Evolutionary conservation across 192 early-diverging fungal genomes (phyloP).

Genomic region (Backusella morwellensis): DNA sequence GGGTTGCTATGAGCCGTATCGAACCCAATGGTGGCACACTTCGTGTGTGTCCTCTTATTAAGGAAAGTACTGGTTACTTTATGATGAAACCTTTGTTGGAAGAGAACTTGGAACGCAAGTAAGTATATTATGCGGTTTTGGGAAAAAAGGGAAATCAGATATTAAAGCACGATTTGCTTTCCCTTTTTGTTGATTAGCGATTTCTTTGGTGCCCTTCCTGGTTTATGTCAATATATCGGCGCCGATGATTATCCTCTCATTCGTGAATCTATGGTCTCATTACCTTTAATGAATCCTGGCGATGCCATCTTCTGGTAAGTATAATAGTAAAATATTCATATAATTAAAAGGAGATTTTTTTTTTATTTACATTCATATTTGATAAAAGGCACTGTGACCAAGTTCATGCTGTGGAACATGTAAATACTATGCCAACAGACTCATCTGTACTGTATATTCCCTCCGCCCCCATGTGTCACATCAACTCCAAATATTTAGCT

Average conservation of each 20-base stretch:
- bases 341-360: not conserved
- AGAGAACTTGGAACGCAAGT: constrained; percentile 16
- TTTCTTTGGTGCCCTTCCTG: constrained; percentile 24
- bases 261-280: constrained; percentile 26
- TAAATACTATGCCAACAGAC: constrained; percentile 18
- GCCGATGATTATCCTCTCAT: constrained; percentile 26
- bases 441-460: constrained; percentile 36
- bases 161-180: not conserved
- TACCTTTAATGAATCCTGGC: constrained; percentile 25
- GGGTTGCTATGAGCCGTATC: constrained; percentile 27
- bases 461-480: constrained; percentile 24
- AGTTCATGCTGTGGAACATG: constrained; percentile 30
- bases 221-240: constrained; percentile 15
- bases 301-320: constrained; percentile 36
- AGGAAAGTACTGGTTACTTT: constrained; percentile 26
- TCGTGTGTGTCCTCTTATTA: constrained; percentile 30
- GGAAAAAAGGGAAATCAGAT: not conserved
- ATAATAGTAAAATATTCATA: not conserved
- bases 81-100: constrained; percentile 29
- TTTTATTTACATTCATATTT: not conserved
- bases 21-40: constrained; percentile 23
- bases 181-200: constrained; percentile 1
- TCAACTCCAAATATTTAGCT: constrained; percentile 19
- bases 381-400: constrained; percentile 19
- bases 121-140: not conserved